Evolutionary conservation across 108 stramenopile species (phyloP).

Genomic region (Cyclotella baltica): DNA sequence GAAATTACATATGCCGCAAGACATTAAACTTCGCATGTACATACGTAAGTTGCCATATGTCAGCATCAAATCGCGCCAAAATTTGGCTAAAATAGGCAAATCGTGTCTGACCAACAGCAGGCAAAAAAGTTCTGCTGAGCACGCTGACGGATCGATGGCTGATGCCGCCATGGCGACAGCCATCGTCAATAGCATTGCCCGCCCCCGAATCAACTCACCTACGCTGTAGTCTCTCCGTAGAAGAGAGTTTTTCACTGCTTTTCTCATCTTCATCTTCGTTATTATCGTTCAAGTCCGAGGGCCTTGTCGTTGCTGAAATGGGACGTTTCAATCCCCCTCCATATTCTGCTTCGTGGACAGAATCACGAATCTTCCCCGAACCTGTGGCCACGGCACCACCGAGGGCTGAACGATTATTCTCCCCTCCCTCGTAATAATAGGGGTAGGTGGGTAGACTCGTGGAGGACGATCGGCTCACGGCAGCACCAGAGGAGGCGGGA

Average conservation of each 20-base stretch:
- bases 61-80: slow-evolving; percentile 3
- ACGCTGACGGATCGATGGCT: no score
- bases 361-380: no score
- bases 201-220: slow-evolving; percentile 29
- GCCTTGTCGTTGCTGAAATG: no score
- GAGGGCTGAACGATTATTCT: no score
- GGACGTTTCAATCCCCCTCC: no score
- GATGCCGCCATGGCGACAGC: neutral
- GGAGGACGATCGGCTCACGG: neutral
- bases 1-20: neutral
- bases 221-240: slow-evolving; percentile 44
- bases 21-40: neutral
- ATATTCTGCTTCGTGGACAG: no score
- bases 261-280: slow-evolving; percentile 7
- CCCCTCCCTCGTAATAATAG: neutral
- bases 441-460: neutral
- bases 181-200: neutral
- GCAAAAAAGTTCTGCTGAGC: no score
- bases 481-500: neutral
- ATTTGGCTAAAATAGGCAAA: slow-evolving; percentile 2
- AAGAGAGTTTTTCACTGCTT: slow-evolving; percentile 34
- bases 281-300: no score
- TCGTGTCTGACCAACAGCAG: neutral
- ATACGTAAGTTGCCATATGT: neutral
- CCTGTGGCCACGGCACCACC: no score